phyloP scores from a whole-genome alignment of 2,329 filamentous ascomycete genomes.

The Fusarium ramigenum region DNA sequence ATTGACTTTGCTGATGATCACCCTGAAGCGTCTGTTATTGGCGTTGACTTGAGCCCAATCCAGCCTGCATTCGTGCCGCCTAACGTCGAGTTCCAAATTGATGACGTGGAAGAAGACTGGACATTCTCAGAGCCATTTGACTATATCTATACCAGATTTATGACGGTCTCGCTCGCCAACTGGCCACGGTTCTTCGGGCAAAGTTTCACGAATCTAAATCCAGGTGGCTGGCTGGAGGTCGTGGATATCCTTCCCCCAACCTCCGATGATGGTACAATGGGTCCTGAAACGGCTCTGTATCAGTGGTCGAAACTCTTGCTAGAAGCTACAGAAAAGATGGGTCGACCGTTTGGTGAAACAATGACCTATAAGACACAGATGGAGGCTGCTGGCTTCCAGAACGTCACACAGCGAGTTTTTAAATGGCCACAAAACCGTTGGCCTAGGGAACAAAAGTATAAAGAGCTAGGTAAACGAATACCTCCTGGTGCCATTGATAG shows the following conservation, averaged over 20 bases:
- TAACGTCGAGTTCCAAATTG: constrained; percentile 38
- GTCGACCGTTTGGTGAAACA: constrained; percentile 40
- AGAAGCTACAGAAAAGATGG: constrained; percentile 40
- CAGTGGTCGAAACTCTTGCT: constrained; percentile 38
- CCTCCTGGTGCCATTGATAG: no score
- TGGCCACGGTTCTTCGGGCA: constrained; percentile 35
- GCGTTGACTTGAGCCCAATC: constrained; percentile 35
- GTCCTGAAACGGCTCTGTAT: constrained; percentile 24
- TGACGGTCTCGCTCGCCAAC: constrained; percentile 30
- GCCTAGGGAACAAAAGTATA: constrained; percentile 58
- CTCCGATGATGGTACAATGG: constrained; percentile 11
- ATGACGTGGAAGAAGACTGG: constrained; percentile 40
- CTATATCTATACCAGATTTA: constrained; percentile 37
- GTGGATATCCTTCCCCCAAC: constrained; percentile 25
- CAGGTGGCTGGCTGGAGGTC: constrained; percentile 40
- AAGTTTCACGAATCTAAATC: constrained; percentile 24
- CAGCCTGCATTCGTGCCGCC: constrained; percentile 34
- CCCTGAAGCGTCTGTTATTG: constrained; percentile 18
- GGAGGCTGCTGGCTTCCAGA: constrained; percentile 58
- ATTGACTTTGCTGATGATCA: constrained; percentile 40
- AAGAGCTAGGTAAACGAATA: constrained; percentile 53
- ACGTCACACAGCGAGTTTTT: constrained; percentile 56
- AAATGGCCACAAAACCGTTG: constrained; percentile 60
- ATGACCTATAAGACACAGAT: constrained; percentile 45
- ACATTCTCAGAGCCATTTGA: constrained; percentile 36